These are phyloP conservation scores for Ceratocystiopsis sp. DNA, from an alignment of 2,329 filamentous ascomycete species.

Conservation along the genomic window DNA sequence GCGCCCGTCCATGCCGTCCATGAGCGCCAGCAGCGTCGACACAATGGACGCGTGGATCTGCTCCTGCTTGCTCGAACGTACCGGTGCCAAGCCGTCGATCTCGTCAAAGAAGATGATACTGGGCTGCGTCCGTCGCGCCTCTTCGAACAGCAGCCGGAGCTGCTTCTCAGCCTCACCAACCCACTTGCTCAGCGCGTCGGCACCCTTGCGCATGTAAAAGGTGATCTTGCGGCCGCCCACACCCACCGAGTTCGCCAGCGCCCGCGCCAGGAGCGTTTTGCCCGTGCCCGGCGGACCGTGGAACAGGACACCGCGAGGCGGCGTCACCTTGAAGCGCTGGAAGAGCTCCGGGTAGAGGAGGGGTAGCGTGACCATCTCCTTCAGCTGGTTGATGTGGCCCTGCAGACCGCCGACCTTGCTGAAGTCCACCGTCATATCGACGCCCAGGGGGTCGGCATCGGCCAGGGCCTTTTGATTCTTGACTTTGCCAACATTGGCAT, in stretches of 20 bases:
- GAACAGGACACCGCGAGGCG: constrained; percentile 86
- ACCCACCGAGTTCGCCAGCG: constrained; percentile 79
- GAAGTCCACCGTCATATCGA: constrained; percentile 85
- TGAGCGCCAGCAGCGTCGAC: constrained; percentile 78
- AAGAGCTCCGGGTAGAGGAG: constrained; percentile 93
- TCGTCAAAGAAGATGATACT: constrained; percentile 99
- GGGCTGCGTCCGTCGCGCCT: constrained; percentile 85
- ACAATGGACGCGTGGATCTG: constrained; percentile 98
- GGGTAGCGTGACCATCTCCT: constrained; percentile 95
- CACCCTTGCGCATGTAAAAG: constrained; percentile 98
- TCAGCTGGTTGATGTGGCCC: constrained; percentile 88
- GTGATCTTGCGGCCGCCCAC: constrained; percentile 86
- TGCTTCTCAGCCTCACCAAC: constrained; percentile 96
- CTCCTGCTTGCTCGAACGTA: constrained; percentile 93
- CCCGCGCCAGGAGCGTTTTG: constrained; percentile 90
- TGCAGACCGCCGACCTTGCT: constrained; percentile 85
- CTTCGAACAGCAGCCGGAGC: constrained; percentile 81
- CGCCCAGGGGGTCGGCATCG: constrained; percentile 85
- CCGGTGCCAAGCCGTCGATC: constrained; percentile 90
- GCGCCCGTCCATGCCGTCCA: constrained; percentile 97
- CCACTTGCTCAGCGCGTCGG: constrained; percentile 96
- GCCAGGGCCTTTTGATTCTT: constrained; percentile 85
- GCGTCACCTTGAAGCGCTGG: constrained; percentile 76
- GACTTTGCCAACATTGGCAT: constrained; percentile 79
- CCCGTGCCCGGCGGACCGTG: constrained; percentile 94